Conservation (phyloP, 345 rosid genomes). For the Ricinus communis region DNA sequence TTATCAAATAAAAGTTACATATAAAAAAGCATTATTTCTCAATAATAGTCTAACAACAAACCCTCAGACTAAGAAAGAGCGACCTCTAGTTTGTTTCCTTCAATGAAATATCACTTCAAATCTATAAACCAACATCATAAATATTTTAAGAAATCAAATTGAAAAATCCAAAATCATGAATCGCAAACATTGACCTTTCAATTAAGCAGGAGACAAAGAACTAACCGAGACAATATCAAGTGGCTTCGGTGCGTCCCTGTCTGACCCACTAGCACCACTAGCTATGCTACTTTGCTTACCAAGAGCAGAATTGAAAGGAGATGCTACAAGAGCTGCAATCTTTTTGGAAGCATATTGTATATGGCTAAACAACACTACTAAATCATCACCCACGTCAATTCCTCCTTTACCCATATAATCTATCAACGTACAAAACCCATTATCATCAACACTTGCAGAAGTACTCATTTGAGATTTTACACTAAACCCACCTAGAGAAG, state of each 20-base stretch:
- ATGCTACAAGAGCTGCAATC: slow-evolving; percentile 84
- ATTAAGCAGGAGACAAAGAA: slow-evolving; percentile 1
- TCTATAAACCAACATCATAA: neutral
- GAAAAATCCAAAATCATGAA: slow-evolving; percentile 2
- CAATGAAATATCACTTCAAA: neutral
- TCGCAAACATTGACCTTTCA: neutral
- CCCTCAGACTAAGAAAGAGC: neutral
- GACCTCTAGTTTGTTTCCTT: neutral
- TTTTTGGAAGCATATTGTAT: slow-evolving; percentile 89
- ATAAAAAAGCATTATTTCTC: neutral
- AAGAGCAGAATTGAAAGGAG: slow-evolving; percentile 76
- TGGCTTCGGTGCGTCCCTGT: slow-evolving; percentile 82
- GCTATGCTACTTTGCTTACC: slow-evolving; percentile 40
- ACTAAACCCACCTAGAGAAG: slow-evolving; percentile 45
- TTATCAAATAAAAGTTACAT: neutral
- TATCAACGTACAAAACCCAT: slow-evolving; percentile 39
- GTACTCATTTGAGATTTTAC: slow-evolving; percentile 38
- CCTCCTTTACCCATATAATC: slow-evolving; percentile 65
- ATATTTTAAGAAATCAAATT: neutral
- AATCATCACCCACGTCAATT: slow-evolving; percentile 57
- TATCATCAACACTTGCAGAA: slow-evolving; percentile 19
- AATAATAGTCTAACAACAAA: neutral
- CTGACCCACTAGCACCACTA: slow-evolving; percentile 40
- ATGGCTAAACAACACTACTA: slow-evolving; percentile 68
- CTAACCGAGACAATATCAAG: slow-evolving; percentile 76